These are phyloP conservation scores for Populus hybrid DNA, from an alignment of 441 rosid genomes.

Conservation along the genomic window DNA sequence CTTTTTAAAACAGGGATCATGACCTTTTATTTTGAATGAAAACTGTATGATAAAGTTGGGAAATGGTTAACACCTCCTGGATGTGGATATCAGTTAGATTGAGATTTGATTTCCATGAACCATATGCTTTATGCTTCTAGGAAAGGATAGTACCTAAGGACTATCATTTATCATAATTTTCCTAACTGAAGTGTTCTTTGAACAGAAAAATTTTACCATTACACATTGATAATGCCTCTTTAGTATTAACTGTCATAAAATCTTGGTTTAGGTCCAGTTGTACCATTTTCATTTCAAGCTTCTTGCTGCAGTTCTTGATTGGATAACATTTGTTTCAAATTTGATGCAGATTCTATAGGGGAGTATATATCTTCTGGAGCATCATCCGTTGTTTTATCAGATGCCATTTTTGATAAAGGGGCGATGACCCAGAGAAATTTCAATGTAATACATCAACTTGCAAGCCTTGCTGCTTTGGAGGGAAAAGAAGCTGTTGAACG, in stretches of 20 bases:
- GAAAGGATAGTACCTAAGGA: neutral
- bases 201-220: neutral
- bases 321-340: slow-evolving; percentile 6
- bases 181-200: neutral
- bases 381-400: slow-evolving; percentile 47
- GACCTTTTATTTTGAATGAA: neutral
- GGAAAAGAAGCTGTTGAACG: slow-evolving; percentile 36
- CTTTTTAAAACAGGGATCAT: neutral
- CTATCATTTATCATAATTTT: neutral
- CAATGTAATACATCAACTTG: slow-evolving; percentile 28
- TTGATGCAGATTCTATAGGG: slow-evolving; percentile 36
- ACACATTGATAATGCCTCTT: neutral
- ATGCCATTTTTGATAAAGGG: slow-evolving; percentile 45
- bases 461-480: slow-evolving; percentile 34
- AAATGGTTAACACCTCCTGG: neutral
- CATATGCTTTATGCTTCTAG: neutral
- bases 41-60: neutral
- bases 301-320: neutral
- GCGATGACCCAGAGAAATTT: slow-evolving; percentile 38
- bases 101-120: neutral
- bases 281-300: neutral
- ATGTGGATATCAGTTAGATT: neutral
- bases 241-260: neutral
- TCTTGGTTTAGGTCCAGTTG: neutral
- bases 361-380: slow-evolving; percentile 49